Evolutionary conservation across 495 filamentous ascomycete species (phyloP), one percentile per base, ranked within the genome.

Genomic region (Penicillium bialowiezense): DNA sequence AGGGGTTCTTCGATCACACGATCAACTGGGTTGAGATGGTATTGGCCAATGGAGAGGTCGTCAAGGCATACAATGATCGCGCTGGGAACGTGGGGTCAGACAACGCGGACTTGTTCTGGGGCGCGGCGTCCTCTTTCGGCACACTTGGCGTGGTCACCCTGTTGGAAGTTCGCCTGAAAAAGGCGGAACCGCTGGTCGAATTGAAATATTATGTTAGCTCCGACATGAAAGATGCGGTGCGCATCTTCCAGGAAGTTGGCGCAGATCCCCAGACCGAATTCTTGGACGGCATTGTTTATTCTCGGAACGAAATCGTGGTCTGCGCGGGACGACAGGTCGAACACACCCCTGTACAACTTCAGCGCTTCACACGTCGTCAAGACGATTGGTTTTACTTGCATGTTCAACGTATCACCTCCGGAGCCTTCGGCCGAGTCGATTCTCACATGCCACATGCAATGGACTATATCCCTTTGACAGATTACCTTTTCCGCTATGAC

Each of bases 401-500:
- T 48, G 78, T 67, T 13, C 52, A 67, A 35, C 26, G 44, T 2
- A 48, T 51, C 26, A 53, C 59, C 7, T 50, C 46, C 7, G 34
- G 23, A 13, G 23, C 15, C 43, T 41, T 29, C 26, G 43, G 24
- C 10, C 19, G 13, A 18, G 21, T 20, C 15, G 20, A 12, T 15
- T 20, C 14, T 34, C 34, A 21, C 20, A 42, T 29, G 21, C 33
- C 43, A 31, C 28, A 44, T 41, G 24, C 56, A 42, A 24, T 56
- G 13, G 77, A 84, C 32, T 60, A 64, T 20, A 76, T 83, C 32
- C 81, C 81, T 10, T 59, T 83, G 7, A 68, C 64, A 5, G 79
- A 84, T 26, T 84, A 85, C 48, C 71, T 82, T 28, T 84, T 85
- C 59, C 77, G 82, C 3, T 84, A 85, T 56, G 81, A 85, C 52